Evolutionary conservation across 257 asterid species (phyloP), one percentile per base, ranked within the genome.

Genomic region (Primulina eburnea): DNA sequence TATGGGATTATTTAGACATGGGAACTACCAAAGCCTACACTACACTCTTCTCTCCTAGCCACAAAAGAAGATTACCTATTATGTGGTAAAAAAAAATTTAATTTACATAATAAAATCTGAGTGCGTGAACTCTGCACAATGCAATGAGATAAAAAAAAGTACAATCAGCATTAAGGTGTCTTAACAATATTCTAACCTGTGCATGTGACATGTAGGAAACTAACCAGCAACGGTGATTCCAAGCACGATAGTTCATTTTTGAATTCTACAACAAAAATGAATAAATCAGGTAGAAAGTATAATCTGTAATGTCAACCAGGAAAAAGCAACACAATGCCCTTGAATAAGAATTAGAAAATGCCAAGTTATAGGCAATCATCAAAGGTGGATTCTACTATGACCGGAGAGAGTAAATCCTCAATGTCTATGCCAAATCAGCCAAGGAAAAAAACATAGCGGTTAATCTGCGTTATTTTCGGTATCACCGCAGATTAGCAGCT

Each of bases 211-310:
- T 89, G 90, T 87, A 89, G 73, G 95, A 77, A 80, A 86, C 96
- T 78, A 91, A 79, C 99, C 99, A 94, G 85, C 90, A 89, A 43
- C 91, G 90, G 79, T 94, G 95, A 83, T 83, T 88, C 99, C 99
- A 91, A 79, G 97, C 99, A 71, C 95, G 99, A 75, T 90, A 91
- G 53, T 94, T 94, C 99, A 94, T 94, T 80, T 94, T 94, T 55
- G 90, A 91, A 47, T 77, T 87, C 96, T 94, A 85, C 75, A 80
- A 70, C 71, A 71, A 58, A 70, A 77, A 60, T 56, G 43, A 61
- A 66, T 75, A 71, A 4, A 64, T 74, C 64, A 52, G 71, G 47
- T 65, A 4, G 32, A 60, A 57, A 58, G 24, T 53, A 28, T 26
- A 30, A 55, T 62, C 11, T 71, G 29, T 8, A 40, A 60, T 67